A percentile compares a stretch with the other conserved stretches of the same genome.
phyloP scores from a whole-genome alignment of 345 rosid species.

The Raphanus raphanistrum region DNA sequence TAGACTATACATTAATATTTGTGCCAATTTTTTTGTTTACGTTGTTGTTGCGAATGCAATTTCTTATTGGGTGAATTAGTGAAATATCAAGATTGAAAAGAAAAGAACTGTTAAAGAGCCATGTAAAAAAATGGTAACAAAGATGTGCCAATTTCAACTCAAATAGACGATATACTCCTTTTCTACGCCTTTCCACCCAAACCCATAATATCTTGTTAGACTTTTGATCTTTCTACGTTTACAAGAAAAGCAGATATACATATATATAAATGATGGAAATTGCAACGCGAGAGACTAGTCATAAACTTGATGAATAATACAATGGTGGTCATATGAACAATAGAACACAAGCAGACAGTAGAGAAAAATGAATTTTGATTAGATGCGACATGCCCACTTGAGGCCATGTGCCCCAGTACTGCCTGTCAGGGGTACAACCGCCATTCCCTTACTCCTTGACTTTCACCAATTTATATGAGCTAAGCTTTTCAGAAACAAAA shows the following conservation, averaged over 20 bases:
- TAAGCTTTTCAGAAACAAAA: constrained; percentile 11
- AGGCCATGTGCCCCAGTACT: constrained; percentile 26
- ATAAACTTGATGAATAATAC: background rate
- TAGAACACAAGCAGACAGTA: constrained; percentile 8
- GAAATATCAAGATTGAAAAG: too few species aligned
- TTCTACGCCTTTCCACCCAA: too few species aligned
- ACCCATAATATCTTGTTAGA: too few species aligned
- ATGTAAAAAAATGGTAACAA: too few species aligned
- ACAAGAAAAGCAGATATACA: background rate
- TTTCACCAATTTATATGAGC: constrained; percentile 8
- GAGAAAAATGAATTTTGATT: background rate
- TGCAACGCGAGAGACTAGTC: constrained; percentile 4
- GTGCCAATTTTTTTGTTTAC: background rate
- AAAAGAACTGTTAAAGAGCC: too few species aligned
- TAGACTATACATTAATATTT: too few species aligned
- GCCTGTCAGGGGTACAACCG: constrained; percentile 18
- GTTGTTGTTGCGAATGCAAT: background rate
- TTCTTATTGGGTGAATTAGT: too few species aligned
- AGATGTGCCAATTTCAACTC: too few species aligned
- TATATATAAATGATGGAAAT: background rate
- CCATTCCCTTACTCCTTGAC: constrained; percentile 9
- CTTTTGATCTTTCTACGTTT: too few species aligned
- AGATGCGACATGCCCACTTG: constrained; percentile 29
- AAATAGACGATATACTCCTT: too few species aligned
- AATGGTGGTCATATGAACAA: constrained; percentile 29